A percentile compares a stretch with the other conserved stretches of the same genome.
phyloP scores from a whole-genome alignment of 2,329 filamentous ascomycete genomes.

The Phaeophleospora eucalypticola region DNA sequence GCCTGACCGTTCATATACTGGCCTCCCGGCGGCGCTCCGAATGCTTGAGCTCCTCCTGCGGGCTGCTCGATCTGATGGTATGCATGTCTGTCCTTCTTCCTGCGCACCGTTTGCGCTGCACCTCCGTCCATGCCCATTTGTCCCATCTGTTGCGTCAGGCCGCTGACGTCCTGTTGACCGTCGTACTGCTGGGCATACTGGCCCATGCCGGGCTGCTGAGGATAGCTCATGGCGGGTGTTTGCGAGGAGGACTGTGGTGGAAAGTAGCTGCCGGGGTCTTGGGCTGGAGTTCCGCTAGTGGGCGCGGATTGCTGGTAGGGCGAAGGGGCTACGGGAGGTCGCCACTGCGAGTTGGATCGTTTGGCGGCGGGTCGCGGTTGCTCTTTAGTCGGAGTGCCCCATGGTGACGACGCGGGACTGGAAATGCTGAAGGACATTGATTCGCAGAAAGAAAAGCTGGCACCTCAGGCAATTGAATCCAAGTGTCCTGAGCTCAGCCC shows the following conservation, averaged over 20 bases:
- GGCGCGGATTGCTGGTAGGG: slow-evolving; percentile 39
- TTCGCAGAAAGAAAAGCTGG: not conserved
- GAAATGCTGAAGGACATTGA: slow-evolving; percentile 14
- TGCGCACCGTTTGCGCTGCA: slow-evolving; percentile 50
- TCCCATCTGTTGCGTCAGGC: slow-evolving; percentile 69
- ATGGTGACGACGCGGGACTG: slow-evolving; percentile 23
- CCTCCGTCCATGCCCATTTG: slow-evolving; percentile 62
- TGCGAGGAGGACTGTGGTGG: slow-evolving; percentile 32
- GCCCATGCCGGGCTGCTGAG: slow-evolving; percentile 21
- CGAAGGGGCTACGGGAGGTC: slow-evolving; percentile 42
- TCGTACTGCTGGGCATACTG: slow-evolving; percentile 11
- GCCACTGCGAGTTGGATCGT: slow-evolving; percentile 29
- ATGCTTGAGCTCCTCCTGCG: slow-evolving; percentile 58
- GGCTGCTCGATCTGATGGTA: slow-evolving; percentile 80
- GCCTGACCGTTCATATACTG: slow-evolving; percentile 54
- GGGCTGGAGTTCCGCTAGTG: slow-evolving; percentile 25
- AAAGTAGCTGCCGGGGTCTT: slow-evolving; percentile 38
- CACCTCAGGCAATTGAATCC: not conserved
- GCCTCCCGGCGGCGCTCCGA: slow-evolving; percentile 62
- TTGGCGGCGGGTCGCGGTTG: slow-evolving; percentile 21
- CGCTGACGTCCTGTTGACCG: slow-evolving; percentile 37
- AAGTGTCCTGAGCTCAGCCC: not conserved
- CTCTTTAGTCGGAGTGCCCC: slow-evolving; percentile 23
- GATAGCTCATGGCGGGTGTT: slow-evolving; percentile 20
- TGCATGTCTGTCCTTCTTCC: slow-evolving; percentile 91